Evolutionary conservation across 495 filamentous ascomycete genomes (phyloP).

Genomic region (Darksidea phi): DNA sequence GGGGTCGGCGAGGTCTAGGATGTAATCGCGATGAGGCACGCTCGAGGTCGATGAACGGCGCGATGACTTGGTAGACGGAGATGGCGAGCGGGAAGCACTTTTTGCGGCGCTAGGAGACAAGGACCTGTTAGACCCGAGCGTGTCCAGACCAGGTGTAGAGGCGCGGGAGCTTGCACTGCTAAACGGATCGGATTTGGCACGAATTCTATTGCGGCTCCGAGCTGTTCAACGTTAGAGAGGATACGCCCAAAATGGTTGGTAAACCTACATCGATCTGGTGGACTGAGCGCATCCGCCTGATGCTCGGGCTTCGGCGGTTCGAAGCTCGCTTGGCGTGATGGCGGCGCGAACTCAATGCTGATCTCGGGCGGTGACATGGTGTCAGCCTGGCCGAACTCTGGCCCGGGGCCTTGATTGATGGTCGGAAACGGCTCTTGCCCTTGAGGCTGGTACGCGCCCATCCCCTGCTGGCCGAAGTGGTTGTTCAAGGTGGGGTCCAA

Average conservation of each 20-base stretch:
- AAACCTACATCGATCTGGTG: constrained; percentile 61
- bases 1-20: constrained; percentile 86
- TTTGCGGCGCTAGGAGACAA: constrained; percentile 61
- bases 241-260: background rate
- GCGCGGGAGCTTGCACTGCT: constrained; percentile 40
- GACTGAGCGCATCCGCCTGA: constrained; percentile 70
- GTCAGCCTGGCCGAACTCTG: constrained; percentile 66
- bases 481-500: constrained; percentile 49
- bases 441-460: constrained; percentile 57
- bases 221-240: constrained; percentile 23
- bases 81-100: constrained; percentile 54
- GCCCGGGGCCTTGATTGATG: constrained; percentile 48
- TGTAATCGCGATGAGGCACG: constrained; percentile 81
- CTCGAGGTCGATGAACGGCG: constrained; percentile 87
- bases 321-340: constrained; percentile 65
- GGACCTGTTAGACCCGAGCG: constrained; percentile 39
- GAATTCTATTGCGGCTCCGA: constrained; percentile 44
- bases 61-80: constrained; percentile 49
- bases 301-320: constrained; percentile 60
- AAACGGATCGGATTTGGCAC: constrained; percentile 46
- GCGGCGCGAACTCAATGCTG: constrained; percentile 86
- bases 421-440: constrained; percentile 57
- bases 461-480: constrained; percentile 50
- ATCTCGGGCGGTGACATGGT: constrained; percentile 85
- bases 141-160: constrained; percentile 30